Base-by-base conservation (phyloP, 805 yeast genomes). In the Yarrowia alimentaria region DNA sequence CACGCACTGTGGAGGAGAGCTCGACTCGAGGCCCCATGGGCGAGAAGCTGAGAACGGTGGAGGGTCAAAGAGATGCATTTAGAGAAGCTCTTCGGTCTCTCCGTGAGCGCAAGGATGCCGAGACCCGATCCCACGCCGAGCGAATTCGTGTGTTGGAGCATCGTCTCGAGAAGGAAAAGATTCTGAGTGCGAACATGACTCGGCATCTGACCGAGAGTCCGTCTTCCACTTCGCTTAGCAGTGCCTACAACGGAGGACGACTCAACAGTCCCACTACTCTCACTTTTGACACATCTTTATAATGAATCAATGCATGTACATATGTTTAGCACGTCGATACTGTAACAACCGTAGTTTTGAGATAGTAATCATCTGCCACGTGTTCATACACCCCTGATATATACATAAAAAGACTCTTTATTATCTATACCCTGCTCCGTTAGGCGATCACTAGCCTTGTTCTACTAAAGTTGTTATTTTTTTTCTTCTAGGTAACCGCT, bases 21-120 rank as follows among this genome's bases (percentile, higher is more conserved):
- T 53, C 63, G 6, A 60, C 59, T 9, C 54, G 60, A 14, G 68
- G 68, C 5, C 66, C 66, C 5, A 54, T 64, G 10, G 62, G 66
- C n/a, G 67, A 64, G 17, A 65, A 67, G 43, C 59, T 67, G 50
- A 59, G 58, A 40, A 56, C 60, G 3, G 63, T 66, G 18, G 67
- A 63, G 33, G 21, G 56, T 9, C 73, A 69, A 56, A 61, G 73
- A 20, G 62, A 62, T 29, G 73, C 68, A 10, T 58, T 69, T 19
- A 64, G 70, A 45, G 68, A 67, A 35, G 69, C 73, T 3, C 55
- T 69, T 20, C 63, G 72, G n/a, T 59, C 72, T 3, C 55, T 69
- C 49, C 58, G 68, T 11, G 71, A 67, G 49, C 63, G 71, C 25
- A 66, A 68, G 47, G 68, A 64, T 51, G 64, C 66, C 17, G 72